A percentile compares a stretch with the other conserved stretches of the same genome.
These are phyloP conservation scores for Grosmannia serpens DNA, from an alignment of 2,329 filamentous ascomycete genomes.

Conservation along the genomic window DNA sequence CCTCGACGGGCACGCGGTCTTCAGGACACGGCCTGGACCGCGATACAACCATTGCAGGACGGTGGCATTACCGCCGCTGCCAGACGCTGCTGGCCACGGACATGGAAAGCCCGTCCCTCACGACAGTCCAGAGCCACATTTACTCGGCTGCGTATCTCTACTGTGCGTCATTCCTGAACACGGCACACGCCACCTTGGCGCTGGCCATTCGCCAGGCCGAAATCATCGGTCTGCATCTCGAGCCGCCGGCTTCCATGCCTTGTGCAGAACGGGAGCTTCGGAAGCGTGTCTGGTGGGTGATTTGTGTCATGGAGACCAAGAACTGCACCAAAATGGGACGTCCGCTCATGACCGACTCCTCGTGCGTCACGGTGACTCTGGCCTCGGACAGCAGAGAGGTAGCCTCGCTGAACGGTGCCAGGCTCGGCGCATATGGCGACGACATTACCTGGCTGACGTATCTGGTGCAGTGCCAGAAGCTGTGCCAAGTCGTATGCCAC, in stretches of 20 bases:
- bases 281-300: conserved; percentile 39
- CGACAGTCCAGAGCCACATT: conserved; percentile 35
- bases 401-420: neutral
- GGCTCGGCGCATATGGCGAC: conserved; percentile 15
- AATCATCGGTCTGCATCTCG: conserved; percentile 34
- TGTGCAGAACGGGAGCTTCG: conserved; percentile 28
- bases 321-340: conserved; percentile 34
- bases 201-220: conserved; percentile 32
- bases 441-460: conserved; percentile 27
- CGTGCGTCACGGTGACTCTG: conserved; percentile 9
- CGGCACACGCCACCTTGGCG: conserved; percentile 27
- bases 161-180: conserved; percentile 36
- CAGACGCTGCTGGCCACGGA: conserved; percentile 31
- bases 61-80: conserved; percentile 34
- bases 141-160: conserved; percentile 33
- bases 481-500: conserved; percentile 20
- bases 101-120: conserved; percentile 33
- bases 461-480: conserved; percentile 20
- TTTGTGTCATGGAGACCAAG: conserved; percentile 37
- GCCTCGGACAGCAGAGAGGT: conserved; percentile 13
- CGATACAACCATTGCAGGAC: conserved; percentile 31
- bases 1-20: conserved; percentile 3
- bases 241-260: conserved; percentile 26
- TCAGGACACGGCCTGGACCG: neutral
- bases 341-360: conserved; percentile 23